Conservation (phyloP, 495 filamentous ascomycete species). For the Arthonia radiata region DNA sequence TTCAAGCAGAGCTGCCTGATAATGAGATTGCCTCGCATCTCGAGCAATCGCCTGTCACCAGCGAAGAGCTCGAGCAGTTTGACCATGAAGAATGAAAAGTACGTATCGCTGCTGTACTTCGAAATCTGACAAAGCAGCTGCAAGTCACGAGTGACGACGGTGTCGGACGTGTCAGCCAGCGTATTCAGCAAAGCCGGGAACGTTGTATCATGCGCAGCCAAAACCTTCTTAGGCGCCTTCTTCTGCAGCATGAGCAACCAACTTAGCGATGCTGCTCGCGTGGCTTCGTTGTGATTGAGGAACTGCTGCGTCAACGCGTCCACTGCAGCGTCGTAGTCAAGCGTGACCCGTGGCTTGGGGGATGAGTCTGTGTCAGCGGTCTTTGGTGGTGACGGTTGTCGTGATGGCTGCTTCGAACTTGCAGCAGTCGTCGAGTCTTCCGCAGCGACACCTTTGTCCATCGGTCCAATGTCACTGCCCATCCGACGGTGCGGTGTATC, state of each 20-base stretch:
- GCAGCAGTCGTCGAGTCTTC: not conserved
- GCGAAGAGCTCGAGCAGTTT: constrained; percentile 86
- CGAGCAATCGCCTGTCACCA: constrained; percentile 71
- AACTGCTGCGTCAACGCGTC: constrained; percentile 85
- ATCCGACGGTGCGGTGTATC: constrained; percentile 15
- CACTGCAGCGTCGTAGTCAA: constrained; percentile 95
- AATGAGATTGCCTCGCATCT: constrained; percentile 84
- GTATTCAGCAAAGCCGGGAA: constrained; percentile 95
- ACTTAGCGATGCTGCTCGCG: constrained; percentile 71
- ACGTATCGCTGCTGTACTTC: constrained; percentile 82
- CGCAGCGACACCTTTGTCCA: not conserved
- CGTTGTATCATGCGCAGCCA: constrained; percentile 90
- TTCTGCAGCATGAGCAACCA: constrained; percentile 96
- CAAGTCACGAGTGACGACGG: constrained; percentile 85
- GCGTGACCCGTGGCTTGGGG: constrained; percentile 34
- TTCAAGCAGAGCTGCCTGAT: constrained; percentile 87
- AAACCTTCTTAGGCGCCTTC: constrained; percentile 71
- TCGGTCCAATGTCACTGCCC: constrained; percentile 9
- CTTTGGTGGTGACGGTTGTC: not conserved
- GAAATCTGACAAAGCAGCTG: constrained; percentile 92
- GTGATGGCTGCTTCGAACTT: not conserved
- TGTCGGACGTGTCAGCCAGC: constrained; percentile 80
- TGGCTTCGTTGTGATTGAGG: constrained; percentile 88
- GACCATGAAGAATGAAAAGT: constrained; percentile 96
- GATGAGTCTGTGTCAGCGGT: not conserved